A percentile compares a stretch with the other conserved stretches of the same genome.
Conservation (phyloP, 2,329 filamentous ascomycete species). For the Aspergillus spinulosporus region DNA sequence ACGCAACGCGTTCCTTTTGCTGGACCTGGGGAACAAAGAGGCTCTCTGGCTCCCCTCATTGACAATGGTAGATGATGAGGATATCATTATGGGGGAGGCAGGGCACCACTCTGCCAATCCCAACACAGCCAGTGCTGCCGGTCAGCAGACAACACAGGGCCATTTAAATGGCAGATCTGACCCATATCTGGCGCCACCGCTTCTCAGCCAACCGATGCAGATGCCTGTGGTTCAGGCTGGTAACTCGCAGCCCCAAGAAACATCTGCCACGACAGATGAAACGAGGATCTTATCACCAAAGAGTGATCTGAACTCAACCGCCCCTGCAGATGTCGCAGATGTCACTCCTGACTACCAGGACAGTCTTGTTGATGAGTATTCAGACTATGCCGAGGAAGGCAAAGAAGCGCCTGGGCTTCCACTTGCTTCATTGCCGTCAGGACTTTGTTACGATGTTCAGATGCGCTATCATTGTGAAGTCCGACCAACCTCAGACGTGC, state of each 20-base stretch:
- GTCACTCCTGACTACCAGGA: slow-evolving; percentile 31
- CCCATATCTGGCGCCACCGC: slow-evolving; percentile 26
- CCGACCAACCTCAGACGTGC: slow-evolving; percentile 67
- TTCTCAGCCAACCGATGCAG: slow-evolving; percentile 24
- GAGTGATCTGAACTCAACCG: slow-evolving; percentile 27
- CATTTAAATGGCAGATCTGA: slow-evolving; percentile 25
- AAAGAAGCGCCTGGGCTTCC: slow-evolving; percentile 42
- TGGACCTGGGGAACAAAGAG: slow-evolving; percentile 13
- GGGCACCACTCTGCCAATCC: slow-evolving; percentile 23
- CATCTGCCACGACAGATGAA: slow-evolving; percentile 9
- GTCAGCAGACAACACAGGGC: slow-evolving; percentile 18
- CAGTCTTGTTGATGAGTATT: slow-evolving; percentile 41
- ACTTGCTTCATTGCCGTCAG: slow-evolving; percentile 62
- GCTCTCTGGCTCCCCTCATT: slow-evolving; percentile 6
- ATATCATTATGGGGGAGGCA: slow-evolving; percentile 42
- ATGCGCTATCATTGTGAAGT: slow-evolving; percentile 96
- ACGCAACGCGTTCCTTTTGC: not conserved
- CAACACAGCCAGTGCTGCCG: slow-evolving; percentile 19
- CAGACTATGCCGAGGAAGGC: slow-evolving; percentile 45
- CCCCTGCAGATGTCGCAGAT: slow-evolving; percentile 26
- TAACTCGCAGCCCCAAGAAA: slow-evolving; percentile 7
- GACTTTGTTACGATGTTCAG: slow-evolving; percentile 84
- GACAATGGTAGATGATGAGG: slow-evolving; percentile 40
- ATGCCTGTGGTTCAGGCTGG: slow-evolving; percentile 22
- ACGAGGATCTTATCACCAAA: slow-evolving; percentile 23